Percentiles rank a stretch among this genome's conserved stretches.
phyloP scores from a whole-genome alignment of 176 grass and related monocot genomes.

The Cymbopogon citratus region DNA sequence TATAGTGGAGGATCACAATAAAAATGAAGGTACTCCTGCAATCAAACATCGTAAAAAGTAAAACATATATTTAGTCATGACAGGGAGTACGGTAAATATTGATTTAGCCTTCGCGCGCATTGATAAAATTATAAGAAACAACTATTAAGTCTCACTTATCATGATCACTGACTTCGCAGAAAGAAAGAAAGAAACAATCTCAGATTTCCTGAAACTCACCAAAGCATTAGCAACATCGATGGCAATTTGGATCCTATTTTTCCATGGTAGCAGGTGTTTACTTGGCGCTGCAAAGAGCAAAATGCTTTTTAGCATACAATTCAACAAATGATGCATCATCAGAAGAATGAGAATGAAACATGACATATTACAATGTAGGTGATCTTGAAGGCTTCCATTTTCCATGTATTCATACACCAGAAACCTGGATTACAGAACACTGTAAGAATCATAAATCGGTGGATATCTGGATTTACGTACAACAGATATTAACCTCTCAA shows the following conservation, averaged over 20 bases:
- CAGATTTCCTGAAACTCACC: slow-evolving; percentile 37
- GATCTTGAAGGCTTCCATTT: slow-evolving; percentile 89
- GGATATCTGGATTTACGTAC: slow-evolving; percentile 11
- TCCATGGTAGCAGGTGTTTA: slow-evolving; percentile 62
- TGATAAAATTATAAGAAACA: background rate
- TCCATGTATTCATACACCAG: slow-evolving; percentile 90
- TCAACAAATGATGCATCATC: slow-evolving; percentile 16
- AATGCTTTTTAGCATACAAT: slow-evolving; percentile 33
- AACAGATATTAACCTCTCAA: slow-evolving; percentile 57
- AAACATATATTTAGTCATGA: background rate
- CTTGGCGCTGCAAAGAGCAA: slow-evolving; percentile 50
- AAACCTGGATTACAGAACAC: slow-evolving; percentile 44
- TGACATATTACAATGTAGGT: slow-evolving; percentile 71
- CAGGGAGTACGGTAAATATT: background rate
- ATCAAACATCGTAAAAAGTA: background rate
- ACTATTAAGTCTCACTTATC: background rate
- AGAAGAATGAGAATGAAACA: slow-evolving; percentile 30
- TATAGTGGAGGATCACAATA: slow-evolving; percentile 82
- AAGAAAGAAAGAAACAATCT: background rate
- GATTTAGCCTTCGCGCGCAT: background rate
- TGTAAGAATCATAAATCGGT: slow-evolving; percentile 18
- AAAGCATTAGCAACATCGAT: slow-evolving; percentile 94
- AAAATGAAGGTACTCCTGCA: slow-evolving; percentile 97
- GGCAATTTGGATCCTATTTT: slow-evolving; percentile 88
- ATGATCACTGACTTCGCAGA: background rate